Conservation (phyloP, 1,284 basidiomycete genomes). For the Trichosporon sp. region DNA sequence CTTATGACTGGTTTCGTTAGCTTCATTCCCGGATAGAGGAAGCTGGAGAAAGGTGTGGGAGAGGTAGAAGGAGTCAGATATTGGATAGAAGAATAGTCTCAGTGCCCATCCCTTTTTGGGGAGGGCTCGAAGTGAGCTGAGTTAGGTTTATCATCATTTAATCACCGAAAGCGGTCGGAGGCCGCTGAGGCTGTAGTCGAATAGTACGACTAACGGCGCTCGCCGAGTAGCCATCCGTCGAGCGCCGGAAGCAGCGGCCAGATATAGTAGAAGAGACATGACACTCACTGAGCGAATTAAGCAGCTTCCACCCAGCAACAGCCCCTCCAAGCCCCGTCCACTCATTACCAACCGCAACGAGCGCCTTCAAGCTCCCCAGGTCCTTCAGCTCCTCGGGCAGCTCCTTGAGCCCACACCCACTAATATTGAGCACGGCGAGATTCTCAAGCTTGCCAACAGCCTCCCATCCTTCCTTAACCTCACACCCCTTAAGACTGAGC, state of each 20-base stretch:
- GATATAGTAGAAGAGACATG: background rate
- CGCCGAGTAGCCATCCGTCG: too few relatives aligned
- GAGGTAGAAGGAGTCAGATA: background rate
- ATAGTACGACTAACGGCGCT: too few relatives aligned
- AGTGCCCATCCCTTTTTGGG: background rate
- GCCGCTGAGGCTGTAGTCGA: too few relatives aligned
- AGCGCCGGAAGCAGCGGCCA: too few relatives aligned
- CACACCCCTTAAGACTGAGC: conserved; percentile 37
- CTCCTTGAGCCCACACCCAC: conserved; percentile 26
- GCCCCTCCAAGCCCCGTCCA: conserved; percentile 32
- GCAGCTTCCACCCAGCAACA: conserved; percentile 32
- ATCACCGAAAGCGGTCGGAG: too few relatives aligned
- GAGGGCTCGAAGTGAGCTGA: conserved; percentile 3
- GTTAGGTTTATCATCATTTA: background rate
- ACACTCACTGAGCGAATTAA: conserved; percentile 42
- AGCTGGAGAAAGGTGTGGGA: background rate
- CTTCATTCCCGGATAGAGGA: background rate
- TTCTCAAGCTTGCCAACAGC: conserved; percentile 30
- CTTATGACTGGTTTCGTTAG: conserved; percentile 34
- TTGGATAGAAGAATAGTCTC: background rate
- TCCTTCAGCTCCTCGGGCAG: conserved; percentile 24
- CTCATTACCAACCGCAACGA: conserved; percentile 43
- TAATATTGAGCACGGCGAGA: conserved; percentile 41
- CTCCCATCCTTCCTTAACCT: conserved; percentile 35
- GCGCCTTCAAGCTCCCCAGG: conserved; percentile 37